Conservation (phyloP, 768 basidiomycete genomes). For the Pleurotus ostreatus region DNA sequence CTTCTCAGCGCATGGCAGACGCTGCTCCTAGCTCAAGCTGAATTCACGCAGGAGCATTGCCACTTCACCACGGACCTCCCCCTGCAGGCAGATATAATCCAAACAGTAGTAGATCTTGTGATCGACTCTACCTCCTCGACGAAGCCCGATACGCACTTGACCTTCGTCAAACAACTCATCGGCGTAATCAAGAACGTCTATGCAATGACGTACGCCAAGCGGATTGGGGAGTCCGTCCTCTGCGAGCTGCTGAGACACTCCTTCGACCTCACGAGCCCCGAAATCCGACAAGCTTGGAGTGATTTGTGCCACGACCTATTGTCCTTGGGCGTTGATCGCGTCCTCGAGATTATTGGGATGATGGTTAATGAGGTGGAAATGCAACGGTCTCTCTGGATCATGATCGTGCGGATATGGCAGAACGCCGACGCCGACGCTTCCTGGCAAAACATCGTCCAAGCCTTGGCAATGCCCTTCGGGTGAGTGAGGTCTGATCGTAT, state of each 20-base stretch:
- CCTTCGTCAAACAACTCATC: constrained; percentile 18
- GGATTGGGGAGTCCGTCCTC: constrained; percentile 43
- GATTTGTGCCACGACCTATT: constrained; percentile 46
- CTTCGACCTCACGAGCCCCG: constrained; percentile 35
- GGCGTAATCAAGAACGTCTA: constrained; percentile 47
- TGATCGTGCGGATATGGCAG: constrained; percentile 32
- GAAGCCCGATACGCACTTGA: background rate
- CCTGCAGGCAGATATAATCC: constrained; percentile 26
- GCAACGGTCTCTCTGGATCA: constrained; percentile 44
- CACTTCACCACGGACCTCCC: constrained; percentile 25
- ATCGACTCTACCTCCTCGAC: constrained; percentile 10
- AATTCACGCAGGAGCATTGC: constrained; percentile 33
- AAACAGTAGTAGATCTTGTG: constrained; percentile 29
- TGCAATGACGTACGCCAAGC: constrained; percentile 31
- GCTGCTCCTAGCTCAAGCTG: constrained; percentile 47
- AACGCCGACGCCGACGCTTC: constrained; percentile 18
- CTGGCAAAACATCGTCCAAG: constrained; percentile 39
- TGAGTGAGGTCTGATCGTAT: constrained; percentile 17
- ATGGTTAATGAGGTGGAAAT: constrained; percentile 25
- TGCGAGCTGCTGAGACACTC: constrained; percentile 37
- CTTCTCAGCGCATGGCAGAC: constrained; percentile 46
- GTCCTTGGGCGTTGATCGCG: constrained; percentile 32
- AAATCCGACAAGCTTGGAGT: constrained; percentile 41
- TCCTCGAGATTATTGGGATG: constrained; percentile 30
- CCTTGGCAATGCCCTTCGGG: constrained; percentile 48